Conservation (phyloP, 108 stramenopile species). For the Cyclotella sp. region DNA sequence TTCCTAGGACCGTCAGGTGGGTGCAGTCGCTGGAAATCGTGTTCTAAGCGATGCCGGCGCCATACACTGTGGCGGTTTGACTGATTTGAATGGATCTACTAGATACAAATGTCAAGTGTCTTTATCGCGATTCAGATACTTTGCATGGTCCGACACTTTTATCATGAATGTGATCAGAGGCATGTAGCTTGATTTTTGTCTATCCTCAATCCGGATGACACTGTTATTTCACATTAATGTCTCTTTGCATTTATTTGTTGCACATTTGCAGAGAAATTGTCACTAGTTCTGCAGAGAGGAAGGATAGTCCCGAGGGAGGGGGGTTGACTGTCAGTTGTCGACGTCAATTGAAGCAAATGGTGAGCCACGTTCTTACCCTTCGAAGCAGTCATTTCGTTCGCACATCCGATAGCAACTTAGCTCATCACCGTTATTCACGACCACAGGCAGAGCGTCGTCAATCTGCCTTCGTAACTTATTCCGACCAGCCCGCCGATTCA, state of each 20-base stretch:
- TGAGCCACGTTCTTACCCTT: not conserved
- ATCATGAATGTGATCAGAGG: too few species aligned
- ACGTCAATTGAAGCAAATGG: conserved; percentile 74
- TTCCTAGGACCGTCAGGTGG: conserved; percentile 78
- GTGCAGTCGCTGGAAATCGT: not conserved
- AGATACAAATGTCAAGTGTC: too few species aligned
- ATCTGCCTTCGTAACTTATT: conserved; percentile 44
- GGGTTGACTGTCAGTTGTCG: conserved; percentile 53
- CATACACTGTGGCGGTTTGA: too few species aligned
- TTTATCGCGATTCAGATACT: too few species aligned
- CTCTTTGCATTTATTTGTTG: not conserved
- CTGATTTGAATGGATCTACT: too few species aligned
- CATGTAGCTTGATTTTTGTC: too few species aligned
- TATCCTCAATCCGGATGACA: too few species aligned
- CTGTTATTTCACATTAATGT: too few species aligned
- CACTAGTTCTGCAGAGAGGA: conserved; percentile 66
- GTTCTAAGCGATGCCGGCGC: too few species aligned
- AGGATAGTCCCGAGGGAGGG: conserved; percentile 46
- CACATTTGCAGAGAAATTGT: conserved; percentile 55
- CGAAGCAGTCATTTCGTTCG: not conserved
- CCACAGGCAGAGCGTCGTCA: conserved; percentile 62
- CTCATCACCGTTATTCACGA: not conserved
- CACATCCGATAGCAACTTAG: not conserved
- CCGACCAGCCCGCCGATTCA: conserved; percentile 77
- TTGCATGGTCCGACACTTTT: too few species aligned